These are phyloP conservation scores for Candida smagusa DNA, from an alignment of 1,139 yeast species.

Conservation along the genomic window DNA sequence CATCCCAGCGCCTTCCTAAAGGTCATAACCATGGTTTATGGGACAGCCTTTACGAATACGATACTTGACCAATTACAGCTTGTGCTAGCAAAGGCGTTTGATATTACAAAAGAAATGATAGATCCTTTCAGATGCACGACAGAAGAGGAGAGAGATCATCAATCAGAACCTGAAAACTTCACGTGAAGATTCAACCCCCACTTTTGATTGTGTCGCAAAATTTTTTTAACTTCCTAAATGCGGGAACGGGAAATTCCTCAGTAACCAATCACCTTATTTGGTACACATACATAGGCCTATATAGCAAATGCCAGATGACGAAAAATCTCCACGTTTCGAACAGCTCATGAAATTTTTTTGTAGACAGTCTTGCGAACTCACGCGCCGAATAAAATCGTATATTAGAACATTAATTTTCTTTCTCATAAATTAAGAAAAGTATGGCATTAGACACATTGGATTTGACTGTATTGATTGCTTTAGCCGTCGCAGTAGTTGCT, in stretches of 20 bases:
- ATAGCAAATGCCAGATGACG: too few relatives aligned
- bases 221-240: too few relatives aligned
- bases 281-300: too few relatives aligned
- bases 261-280: too few relatives aligned
- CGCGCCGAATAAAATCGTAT: too few relatives aligned
- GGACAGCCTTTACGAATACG: constrained; percentile 20
- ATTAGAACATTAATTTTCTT: too few relatives aligned
- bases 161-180: neutral
- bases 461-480: constrained; percentile 60
- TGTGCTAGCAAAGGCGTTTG: constrained; percentile 29
- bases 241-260: too few relatives aligned
- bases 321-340: too few relatives aligned
- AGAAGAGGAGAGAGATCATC: neutral
- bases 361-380: too few relatives aligned
- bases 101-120: neutral
- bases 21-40: constrained; percentile 27
- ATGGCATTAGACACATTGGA: constrained; percentile 69
- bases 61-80: constrained; percentile 20
- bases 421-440: neutral
- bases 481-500: constrained; percentile 60
- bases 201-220: neutral
- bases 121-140: too few relatives aligned
- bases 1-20: constrained; percentile 27
- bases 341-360: too few relatives aligned
- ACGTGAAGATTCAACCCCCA: neutral